Evolutionary conservation across 2,329 filamentous ascomycete species (phyloP).

Genomic region (Claviceps purpurea): DNA sequence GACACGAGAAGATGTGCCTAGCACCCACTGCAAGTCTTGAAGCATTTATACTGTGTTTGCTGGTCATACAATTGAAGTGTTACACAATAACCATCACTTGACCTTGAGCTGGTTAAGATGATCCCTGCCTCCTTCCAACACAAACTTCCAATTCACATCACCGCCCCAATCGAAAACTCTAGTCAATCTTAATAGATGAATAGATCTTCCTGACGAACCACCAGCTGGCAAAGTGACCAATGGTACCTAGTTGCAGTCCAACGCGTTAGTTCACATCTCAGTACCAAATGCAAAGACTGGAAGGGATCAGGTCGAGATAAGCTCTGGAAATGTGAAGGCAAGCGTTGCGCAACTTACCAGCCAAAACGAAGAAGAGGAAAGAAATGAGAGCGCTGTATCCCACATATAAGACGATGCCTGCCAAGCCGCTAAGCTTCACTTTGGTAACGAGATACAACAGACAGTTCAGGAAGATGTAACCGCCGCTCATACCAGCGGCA

Average conservation of each 20-base stretch:
- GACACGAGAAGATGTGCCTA: background rate
- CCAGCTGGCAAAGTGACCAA: constrained; percentile 93
- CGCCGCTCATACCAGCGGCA: constrained; percentile 77
- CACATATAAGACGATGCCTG: constrained; percentile 80
- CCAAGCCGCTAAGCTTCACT: constrained; percentile 70
- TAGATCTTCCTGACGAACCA: constrained; percentile 91
- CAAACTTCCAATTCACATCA: background rate
- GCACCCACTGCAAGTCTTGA: background rate
- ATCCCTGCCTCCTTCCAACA: background rate
- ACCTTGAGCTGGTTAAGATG: background rate
- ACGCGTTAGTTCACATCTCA: constrained; percentile 21
- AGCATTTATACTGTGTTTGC: constrained; percentile 10
- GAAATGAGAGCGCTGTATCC: constrained; percentile 86
- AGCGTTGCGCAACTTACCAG: constrained; percentile 47
- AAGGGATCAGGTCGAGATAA: too few species aligned
- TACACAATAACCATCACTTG: constrained; percentile 9
- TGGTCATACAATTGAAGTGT: constrained; percentile 18
- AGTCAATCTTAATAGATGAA: constrained; percentile 96
- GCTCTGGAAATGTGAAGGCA: constrained; percentile 8
- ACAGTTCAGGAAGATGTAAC: constrained; percentile 85
- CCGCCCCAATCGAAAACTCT: constrained; percentile 10
- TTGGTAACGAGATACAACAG: constrained; percentile 84
- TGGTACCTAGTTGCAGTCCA: constrained; percentile 51
- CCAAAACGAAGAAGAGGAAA: constrained; percentile 85
- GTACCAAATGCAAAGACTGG: constrained; percentile 54